These are phyloP conservation scores for Ophiostoma ulmi DNA, from an alignment of 2,329 filamentous ascomycete genomes.

Conservation along the genomic window DNA sequence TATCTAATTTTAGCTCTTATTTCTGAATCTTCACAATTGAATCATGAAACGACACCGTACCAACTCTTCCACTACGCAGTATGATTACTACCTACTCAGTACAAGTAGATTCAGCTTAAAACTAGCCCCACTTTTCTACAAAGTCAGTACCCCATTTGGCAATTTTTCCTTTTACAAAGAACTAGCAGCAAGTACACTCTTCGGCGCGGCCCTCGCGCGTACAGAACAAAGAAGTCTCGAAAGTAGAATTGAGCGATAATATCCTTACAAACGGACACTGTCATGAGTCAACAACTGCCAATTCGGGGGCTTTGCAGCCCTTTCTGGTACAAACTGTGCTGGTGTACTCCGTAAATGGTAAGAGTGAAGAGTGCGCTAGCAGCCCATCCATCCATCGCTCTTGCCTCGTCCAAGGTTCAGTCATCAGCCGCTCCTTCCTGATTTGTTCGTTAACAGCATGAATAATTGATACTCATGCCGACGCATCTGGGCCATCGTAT, in stretches of 20 bases:
- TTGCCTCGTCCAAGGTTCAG: not conserved
- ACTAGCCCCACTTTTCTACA: not conserved
- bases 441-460: not conserved
- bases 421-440: not conserved
- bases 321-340: not conserved
- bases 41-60: too few relatives aligned
- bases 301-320: not conserved
- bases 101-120: too few relatives aligned
- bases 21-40: too few relatives aligned
- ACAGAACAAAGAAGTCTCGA: not conserved
- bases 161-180: not conserved
- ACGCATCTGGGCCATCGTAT: not conserved
- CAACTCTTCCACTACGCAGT: too few relatives aligned
- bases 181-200: not conserved
- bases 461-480: not conserved
- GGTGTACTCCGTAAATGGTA: too few relatives aligned
- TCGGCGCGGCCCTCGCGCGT: conserved; percentile 4
- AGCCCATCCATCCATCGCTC: not conserved
- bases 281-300: not conserved
- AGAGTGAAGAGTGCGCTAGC: not conserved
- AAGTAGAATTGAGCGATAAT: not conserved
- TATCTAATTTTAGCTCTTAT: too few relatives aligned
- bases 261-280: too few relatives aligned
- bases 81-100: too few relatives aligned
- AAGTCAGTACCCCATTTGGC: not conserved